A percentile compares a stretch with the other conserved stretches of the same genome.
Evolutionary conservation across 129 eudicot species (phyloP).

Genomic region (Silybum marianum): DNA sequence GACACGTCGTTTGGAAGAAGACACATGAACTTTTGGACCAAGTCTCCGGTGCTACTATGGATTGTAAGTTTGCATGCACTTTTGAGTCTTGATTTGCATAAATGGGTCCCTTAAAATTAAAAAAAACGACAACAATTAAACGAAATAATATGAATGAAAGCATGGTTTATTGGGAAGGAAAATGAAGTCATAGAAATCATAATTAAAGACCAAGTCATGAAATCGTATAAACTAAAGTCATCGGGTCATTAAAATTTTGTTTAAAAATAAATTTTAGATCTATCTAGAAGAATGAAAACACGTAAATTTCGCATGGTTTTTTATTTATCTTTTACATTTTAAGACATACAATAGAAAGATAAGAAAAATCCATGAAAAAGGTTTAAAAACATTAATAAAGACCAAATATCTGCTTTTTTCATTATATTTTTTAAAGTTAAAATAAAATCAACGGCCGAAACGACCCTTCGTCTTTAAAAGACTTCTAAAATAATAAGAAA

Average conservation of each 20-base stretch:
- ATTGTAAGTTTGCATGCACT: constrained; percentile 38
- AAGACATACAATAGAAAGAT: neutral
- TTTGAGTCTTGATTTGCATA: neutral
- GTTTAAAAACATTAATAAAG: too few relatives aligned
- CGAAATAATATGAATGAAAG: neutral
- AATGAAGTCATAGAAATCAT: neutral
- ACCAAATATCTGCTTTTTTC: too few relatives aligned
- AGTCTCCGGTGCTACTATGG: constrained; percentile 54
- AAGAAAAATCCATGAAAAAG: neutral
- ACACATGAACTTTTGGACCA: constrained; percentile 62
- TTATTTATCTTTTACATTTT: neutral
- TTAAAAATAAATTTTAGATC: neutral
- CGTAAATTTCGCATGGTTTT: neutral
- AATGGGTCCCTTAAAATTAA: neutral
- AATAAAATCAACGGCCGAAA: constrained; percentile 2
- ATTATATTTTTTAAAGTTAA: neutral
- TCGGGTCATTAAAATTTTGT: neutral
- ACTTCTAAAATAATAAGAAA: neutral
- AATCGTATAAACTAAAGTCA: neutral
- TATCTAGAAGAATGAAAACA: neutral
- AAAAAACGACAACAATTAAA: neutral
- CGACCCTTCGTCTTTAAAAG: constrained; percentile 10
- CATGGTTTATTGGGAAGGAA: neutral
- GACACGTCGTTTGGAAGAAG: constrained; percentile 67
- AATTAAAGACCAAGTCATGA: neutral